Evolutionary conservation across 225 moss, liverwort and hornwort species (phyloP).

Genomic region (Marchantia polymorpha): DNA sequence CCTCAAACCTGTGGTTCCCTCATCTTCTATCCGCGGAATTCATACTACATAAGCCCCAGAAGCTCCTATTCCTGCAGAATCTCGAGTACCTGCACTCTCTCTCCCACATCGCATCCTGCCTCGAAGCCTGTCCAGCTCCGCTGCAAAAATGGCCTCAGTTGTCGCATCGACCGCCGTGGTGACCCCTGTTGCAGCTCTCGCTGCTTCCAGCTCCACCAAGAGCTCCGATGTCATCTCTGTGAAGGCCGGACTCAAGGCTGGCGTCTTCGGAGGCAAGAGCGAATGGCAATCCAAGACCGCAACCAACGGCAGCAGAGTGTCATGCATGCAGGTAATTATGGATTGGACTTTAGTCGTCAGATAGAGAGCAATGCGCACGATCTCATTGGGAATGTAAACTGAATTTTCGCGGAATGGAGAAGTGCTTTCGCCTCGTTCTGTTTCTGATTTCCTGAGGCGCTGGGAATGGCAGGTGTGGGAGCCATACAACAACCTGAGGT

Average conservation of each 20-base stretch:
- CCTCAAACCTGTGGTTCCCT: not conserved
- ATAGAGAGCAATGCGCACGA: not conserved
- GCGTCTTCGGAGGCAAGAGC: constrained; percentile 3
- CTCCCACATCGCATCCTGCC: too few relatives aligned
- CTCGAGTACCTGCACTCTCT: too few relatives aligned
- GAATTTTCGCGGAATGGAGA: not conserved
- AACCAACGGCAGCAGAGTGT: constrained; percentile 39
- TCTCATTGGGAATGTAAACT: not conserved
- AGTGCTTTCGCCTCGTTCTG: not conserved
- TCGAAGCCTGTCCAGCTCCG: too few relatives aligned
- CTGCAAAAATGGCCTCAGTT: constrained; percentile 26
- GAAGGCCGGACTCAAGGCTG: not conserved
- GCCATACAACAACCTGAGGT: constrained; percentile 35
- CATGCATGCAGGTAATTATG: constrained; percentile 21
- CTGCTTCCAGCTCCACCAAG: constrained; percentile 7
- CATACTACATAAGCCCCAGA: not conserved
- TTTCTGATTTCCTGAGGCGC: not conserved
- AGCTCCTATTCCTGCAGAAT: too few relatives aligned
- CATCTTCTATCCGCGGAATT: not conserved
- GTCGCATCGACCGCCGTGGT: constrained; percentile 1
- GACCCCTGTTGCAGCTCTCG: constrained; percentile 3
- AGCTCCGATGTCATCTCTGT: constrained; percentile 7
- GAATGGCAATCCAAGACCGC: constrained; percentile 13
- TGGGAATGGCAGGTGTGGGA: constrained; percentile 28
- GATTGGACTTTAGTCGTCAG: not conserved